Conservation (phyloP, 352 stramenopile genomes). For the Phytopythium helicoides region DNA sequence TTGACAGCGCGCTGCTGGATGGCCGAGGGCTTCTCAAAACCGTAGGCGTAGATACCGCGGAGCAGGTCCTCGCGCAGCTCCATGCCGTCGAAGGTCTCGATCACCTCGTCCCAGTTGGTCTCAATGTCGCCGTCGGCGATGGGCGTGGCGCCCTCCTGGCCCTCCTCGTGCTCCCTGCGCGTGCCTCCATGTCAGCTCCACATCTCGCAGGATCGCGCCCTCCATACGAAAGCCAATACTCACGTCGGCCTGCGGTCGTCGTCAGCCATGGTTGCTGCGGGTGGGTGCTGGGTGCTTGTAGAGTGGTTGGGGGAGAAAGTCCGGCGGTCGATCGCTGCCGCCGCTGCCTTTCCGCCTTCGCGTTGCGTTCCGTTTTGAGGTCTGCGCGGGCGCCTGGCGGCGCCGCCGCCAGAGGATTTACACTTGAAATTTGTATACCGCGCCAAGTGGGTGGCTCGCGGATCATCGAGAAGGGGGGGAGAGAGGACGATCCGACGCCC, state of each 20-base stretch:
- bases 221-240: conserved; percentile 6
- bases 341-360: conserved; percentile 8
- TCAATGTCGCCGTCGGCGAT: conserved; percentile 94
- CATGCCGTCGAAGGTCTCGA: conserved; percentile 99
- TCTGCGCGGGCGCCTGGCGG: background rate
- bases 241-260: conserved; percentile 77
- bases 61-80: conserved; percentile 98
- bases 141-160: conserved; percentile 64
- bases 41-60: conserved; percentile 99
- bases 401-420: conserved; percentile 7
- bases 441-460: conserved; percentile 46
- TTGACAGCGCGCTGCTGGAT: conserved; percentile 99
- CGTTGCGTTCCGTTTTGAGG: conserved; percentile 10
- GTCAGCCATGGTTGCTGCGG: conserved; percentile 67
- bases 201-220: background rate
- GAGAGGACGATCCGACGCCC: too few relatives aligned
- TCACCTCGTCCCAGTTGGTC: conserved; percentile 98
- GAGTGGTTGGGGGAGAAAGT: conserved; percentile 15
- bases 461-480: conserved; percentile 1
- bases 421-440: conserved; percentile 74
- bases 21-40: conserved; percentile 99
- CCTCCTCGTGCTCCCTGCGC: conserved; percentile 57
- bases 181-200: background rate
- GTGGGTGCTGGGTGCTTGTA: conserved; percentile 20
- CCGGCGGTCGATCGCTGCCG: too few relatives aligned